Base-by-base conservation (phyloP, 1,284 basidiomycete species). In the Chondrostereum purpureum region DNA sequence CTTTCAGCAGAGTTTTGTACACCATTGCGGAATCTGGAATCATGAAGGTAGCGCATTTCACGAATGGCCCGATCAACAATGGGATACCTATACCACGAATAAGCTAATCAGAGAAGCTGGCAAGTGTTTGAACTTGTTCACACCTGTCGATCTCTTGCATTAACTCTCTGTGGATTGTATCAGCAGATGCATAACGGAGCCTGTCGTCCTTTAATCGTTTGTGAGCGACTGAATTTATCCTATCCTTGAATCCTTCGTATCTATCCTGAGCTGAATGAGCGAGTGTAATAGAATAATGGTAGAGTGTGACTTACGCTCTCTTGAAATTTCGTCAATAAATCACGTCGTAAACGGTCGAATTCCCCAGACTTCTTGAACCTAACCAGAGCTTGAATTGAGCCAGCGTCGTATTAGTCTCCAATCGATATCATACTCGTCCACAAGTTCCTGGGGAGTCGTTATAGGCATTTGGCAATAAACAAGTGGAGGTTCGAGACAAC, bases 301-400 rank as follows among this genome's bases (percentile, higher is more conserved):
- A 37, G 39, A 17, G 24, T 13, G 13, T 23, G 14, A 67, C 80
- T 55, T 59, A 85, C 86, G 54, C 78, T 74, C 54, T 68, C 70
- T 54, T 78, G 77, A 59, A 86, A 86, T 55, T 81, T 69, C 6
- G 69, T 55, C 44, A 88, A 60, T 16, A 88, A 64, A 56, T 87
- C 78, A 38, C 76, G 74, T 41, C 85, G 71, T 48, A 88, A 60
- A 31, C 80, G 76, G 54, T 88, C 84, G 54, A 86, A 88, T 64
- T 88, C 83, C 20, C 85, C 86, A 5, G 83, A 84, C 55, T 81
- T 82, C 61, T 88, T 87, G 69, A 86, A 88, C 53, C 84, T 88
- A 57, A 4, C 2, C 18, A 36, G 12, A 39, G 13, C 17, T 20
- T 18, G 19, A 12, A 37, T 8, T 14, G 13, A 37, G 13, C 13